Evolutionary conservation across 139 green algal genomes (phyloP).

Genomic region (Parachlorella kessleri): DNA sequence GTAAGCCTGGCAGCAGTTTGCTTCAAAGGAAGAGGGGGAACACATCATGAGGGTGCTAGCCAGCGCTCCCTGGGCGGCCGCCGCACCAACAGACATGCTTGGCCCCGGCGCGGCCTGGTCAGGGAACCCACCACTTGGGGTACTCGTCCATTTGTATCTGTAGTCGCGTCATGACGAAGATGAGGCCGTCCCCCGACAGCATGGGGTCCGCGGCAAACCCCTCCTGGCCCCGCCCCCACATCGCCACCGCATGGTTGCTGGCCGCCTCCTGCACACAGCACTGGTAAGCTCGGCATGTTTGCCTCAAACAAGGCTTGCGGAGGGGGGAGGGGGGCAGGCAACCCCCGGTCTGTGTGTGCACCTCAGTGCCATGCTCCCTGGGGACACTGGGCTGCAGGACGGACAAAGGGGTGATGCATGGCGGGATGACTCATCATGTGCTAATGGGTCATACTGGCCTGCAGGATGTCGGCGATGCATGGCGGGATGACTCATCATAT

Average conservation of each 20-base stretch:
- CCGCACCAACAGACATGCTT: no score
- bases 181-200: conserved; percentile 69
- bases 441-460: no score
- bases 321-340: neutral
- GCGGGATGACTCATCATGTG: neutral
- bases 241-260: conserved; percentile 83
- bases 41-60: no score
- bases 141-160: conserved; percentile 92
- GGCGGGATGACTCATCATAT: neutral
- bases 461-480: neutral
- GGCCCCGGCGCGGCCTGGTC: no score
- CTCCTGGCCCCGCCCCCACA: conserved; percentile 83
- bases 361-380: neutral
- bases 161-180: conserved; percentile 90
- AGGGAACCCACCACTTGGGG: conserved; percentile 87
- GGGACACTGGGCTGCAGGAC: neutral
- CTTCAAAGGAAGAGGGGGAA: no score
- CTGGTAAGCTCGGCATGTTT: no score
- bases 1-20: no score
- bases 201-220: conserved; percentile 82
- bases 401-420: neutral
- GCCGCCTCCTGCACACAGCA: conserved; percentile 90
- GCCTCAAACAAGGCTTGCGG: no score
- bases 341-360: neutral
- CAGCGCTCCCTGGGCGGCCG: no score